Evolutionary conservation across 2,329 filamentous ascomycete species (phyloP).

Genomic region (Trichoderma semiorbis): DNA sequence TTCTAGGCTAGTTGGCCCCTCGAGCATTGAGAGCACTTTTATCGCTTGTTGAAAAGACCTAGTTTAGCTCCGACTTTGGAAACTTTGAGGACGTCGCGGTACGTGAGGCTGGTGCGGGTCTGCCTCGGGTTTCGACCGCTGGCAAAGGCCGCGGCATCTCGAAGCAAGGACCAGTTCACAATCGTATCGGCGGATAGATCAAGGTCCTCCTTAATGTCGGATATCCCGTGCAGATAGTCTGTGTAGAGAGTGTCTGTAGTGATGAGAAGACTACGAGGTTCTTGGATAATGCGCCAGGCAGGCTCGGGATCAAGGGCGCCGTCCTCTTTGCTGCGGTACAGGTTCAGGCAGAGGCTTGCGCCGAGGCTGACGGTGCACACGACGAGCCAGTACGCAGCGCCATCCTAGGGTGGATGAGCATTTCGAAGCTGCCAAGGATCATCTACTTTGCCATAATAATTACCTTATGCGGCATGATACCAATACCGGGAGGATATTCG

Average conservation of each 20-base stretch:
- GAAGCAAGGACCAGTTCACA: slow-evolving; percentile 70
- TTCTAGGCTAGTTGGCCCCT: slow-evolving; percentile 40
- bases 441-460: slow-evolving; percentile 27
- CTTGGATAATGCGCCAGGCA: slow-evolving; percentile 67
- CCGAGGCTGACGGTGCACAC: slow-evolving; percentile 90
- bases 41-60: slow-evolving; percentile 46
- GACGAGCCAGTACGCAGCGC: slow-evolving; percentile 77
- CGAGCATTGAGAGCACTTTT: slow-evolving; percentile 17
- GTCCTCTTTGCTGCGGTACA: slow-evolving; percentile 63
- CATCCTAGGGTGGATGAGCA: slow-evolving; percentile 56
- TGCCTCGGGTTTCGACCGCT: slow-evolving; percentile 55
- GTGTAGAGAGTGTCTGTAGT: slow-evolving; percentile 67
- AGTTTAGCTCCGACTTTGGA: slow-evolving; percentile 69
- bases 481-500: slow-evolving; percentile 81
- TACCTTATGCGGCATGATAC: slow-evolving; percentile 92
- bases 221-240: slow-evolving; percentile 71
- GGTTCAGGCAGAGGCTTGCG: slow-evolving; percentile 70
- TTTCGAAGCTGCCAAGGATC: slow-evolving; percentile 14
- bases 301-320: slow-evolving; percentile 53
- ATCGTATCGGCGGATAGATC: slow-evolving; percentile 58
- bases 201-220: slow-evolving; percentile 62
- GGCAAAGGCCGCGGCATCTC: slow-evolving; percentile 43
- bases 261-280: slow-evolving; percentile 75
- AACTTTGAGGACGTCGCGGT: slow-evolving; percentile 81
- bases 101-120: slow-evolving; percentile 71